Conservation (phyloP, 305 asterid genomes). For the Rubia balearica region DNA sequence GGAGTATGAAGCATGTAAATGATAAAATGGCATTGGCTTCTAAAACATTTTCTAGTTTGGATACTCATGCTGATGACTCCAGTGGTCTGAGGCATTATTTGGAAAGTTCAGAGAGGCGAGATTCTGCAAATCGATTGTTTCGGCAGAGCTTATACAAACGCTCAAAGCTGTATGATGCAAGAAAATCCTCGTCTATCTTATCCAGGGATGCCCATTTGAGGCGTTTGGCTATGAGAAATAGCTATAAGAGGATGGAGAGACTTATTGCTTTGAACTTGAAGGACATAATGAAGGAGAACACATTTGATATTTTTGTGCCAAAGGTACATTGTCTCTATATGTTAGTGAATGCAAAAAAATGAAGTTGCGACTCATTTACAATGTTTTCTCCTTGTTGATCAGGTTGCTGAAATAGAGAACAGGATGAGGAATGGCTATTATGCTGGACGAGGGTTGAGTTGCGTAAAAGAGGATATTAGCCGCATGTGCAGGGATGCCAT, state of each 20-base stretch:
- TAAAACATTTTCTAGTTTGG: constrained; percentile 23
- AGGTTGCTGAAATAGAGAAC: constrained; percentile 81
- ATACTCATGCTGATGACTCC: constrained; percentile 65
- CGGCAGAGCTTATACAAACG: constrained; percentile 94
- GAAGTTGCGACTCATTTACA: constrained; percentile 10
- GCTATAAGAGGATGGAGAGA: constrained; percentile 84
- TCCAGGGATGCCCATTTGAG: constrained; percentile 96
- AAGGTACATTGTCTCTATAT: constrained; percentile 42
- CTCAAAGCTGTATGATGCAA: constrained; percentile 89
- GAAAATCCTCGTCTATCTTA: constrained; percentile 79
- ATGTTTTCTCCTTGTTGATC: constrained; percentile 26
- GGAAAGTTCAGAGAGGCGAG: constrained; percentile 93
- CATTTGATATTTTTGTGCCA: constrained; percentile 67
- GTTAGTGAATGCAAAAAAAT: neutral
- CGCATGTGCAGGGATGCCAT: constrained; percentile 94
- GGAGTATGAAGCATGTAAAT: constrained; percentile 50
- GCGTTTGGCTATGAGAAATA: constrained; percentile 80
- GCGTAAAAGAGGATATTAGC: constrained; percentile 83
- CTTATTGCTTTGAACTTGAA: constrained; percentile 58
- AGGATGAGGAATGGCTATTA: constrained; percentile 84
- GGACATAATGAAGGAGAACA: constrained; percentile 79
- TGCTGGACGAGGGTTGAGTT: constrained; percentile 70
- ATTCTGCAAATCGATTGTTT: constrained; percentile 77
- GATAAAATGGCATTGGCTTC: constrained; percentile 42
- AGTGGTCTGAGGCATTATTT: constrained; percentile 86